phyloP scores from a whole-genome alignment of 1,284 basidiomycete genomes.

The Chalciporus sp. region DNA sequence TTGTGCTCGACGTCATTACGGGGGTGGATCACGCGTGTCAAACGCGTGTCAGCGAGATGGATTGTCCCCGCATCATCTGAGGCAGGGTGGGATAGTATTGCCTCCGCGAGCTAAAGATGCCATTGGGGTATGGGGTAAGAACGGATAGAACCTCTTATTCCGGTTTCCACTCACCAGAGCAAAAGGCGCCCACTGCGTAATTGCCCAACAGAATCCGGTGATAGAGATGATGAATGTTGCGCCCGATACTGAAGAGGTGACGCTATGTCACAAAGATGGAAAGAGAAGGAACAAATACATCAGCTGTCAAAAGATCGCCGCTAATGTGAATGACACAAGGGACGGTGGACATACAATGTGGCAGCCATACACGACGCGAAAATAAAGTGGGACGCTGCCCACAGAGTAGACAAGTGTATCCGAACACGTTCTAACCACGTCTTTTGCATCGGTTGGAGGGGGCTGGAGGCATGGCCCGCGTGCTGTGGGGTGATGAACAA shows the following conservation, averaged over 20 bases:
- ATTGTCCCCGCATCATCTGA: conserved; percentile 44
- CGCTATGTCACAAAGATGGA: conserved; percentile 41
- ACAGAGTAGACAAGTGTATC: conserved; percentile 66
- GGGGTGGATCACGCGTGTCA: conserved; percentile 9
- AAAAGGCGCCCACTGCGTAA: conserved; percentile 81
- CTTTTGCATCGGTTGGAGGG: conserved; percentile 25
- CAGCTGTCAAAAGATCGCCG: conserved; percentile 14
- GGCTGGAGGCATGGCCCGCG: conserved; percentile 16
- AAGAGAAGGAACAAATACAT: conserved; percentile 10
- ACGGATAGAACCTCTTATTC: not conserved
- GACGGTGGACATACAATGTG: conserved; percentile 61
- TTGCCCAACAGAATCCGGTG: conserved; percentile 78
- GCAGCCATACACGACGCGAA: conserved; percentile 72
- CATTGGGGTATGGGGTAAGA: conserved; percentile 34
- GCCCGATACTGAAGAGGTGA: conserved; percentile 61
- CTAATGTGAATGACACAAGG: conserved; percentile 12
- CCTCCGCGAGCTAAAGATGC: conserved; percentile 62
- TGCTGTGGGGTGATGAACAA: conserved; percentile 55
- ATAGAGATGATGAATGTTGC: conserved; percentile 68
- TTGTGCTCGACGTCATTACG: conserved; percentile 35
- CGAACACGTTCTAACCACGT: conserved; percentile 40
- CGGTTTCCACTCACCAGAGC: conserved; percentile 55
- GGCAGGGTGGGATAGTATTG: conserved; percentile 60
- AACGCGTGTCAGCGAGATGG: conserved; percentile 48
- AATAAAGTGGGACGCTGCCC: conserved; percentile 74